Conservation (phyloP, 441 rosid species). For the Jatropha multifida region DNA sequence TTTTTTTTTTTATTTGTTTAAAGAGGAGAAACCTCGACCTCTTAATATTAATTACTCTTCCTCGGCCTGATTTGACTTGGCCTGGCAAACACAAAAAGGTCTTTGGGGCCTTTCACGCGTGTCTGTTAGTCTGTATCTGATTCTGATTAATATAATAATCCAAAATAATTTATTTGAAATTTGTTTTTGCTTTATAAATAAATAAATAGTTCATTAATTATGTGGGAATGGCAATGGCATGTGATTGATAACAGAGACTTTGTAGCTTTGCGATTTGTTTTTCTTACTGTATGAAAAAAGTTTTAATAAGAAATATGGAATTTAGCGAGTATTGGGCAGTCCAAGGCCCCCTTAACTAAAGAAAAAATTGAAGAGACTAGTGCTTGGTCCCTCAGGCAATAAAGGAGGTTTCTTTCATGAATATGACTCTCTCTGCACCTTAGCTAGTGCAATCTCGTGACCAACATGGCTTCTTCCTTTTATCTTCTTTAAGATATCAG, state of each 20-base stretch:
- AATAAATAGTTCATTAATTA: neutral
- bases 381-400: constrained; percentile 49
- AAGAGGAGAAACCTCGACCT: constrained; percentile 31
- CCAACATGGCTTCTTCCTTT: constrained; percentile 22
- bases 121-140: constrained; percentile 34
- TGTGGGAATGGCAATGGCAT: constrained; percentile 22
- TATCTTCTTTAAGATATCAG: constrained; percentile 20
- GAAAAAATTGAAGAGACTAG: constrained; percentile 26
- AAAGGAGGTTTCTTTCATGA: constrained; percentile 28
- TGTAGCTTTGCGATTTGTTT: constrained; percentile 56
- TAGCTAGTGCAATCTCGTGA: constrained; percentile 24
- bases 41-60: constrained; percentile 8
- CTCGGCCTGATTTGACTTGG: constrained; percentile 29
- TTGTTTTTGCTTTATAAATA: too few species aligned
- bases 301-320: constrained; percentile 18
- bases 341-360: constrained; percentile 6
- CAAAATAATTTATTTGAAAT: constrained; percentile 9
- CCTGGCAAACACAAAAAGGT: constrained; percentile 36
- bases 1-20: neutral
- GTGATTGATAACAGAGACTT: constrained; percentile 44
- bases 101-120: constrained; percentile 52
- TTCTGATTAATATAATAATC: constrained; percentile 32
- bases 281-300: constrained; percentile 17
- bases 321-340: constrained; percentile 27
- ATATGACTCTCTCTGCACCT: constrained; percentile 22